Percentiles rank a stretch among this genome's conserved stretches.
phyloP scores from a whole-genome alignment of 805 yeast species.

The Pichia nanzhaoensis region DNA sequence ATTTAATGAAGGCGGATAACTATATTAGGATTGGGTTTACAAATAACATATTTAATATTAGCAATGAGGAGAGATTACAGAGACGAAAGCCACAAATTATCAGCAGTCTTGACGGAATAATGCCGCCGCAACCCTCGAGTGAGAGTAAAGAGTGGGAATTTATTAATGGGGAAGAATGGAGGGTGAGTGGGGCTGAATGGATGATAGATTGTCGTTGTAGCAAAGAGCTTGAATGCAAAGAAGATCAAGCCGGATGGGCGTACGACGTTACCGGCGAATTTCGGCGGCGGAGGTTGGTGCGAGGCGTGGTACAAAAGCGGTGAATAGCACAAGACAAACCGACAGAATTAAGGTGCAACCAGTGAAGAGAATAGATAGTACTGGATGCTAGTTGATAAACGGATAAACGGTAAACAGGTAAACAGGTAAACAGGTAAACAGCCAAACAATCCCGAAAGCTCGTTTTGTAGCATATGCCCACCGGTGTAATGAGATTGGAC shows the following conservation, averaged over 20 bases:
- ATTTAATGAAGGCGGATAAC: slow-evolving; percentile 43
- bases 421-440: too few relatives aligned
- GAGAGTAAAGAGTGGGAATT: slow-evolving; percentile 53
- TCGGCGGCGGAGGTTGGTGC: neutral
- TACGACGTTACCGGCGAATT: slow-evolving; percentile 28
- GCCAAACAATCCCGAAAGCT: too few relatives aligned
- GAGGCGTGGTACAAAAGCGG: too few relatives aligned
- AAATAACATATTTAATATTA: slow-evolving; percentile 40
- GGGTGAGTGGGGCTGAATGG: slow-evolving; percentile 22
- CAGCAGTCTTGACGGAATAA: slow-evolving; percentile 43
- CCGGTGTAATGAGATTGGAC: too few relatives aligned
- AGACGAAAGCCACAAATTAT: slow-evolving; percentile 64
- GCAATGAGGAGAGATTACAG: slow-evolving; percentile 18
- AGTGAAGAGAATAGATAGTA: too few relatives aligned
- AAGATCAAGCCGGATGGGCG: slow-evolving; percentile 35
- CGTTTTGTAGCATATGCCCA: too few relatives aligned
- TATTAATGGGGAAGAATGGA: slow-evolving; percentile 56
- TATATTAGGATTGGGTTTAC: slow-evolving; percentile 63
- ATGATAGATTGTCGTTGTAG: slow-evolving; percentile 29
- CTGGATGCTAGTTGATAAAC: too few relatives aligned
- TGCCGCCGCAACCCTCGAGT: slow-evolving; percentile 41
- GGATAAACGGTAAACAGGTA: too few relatives aligned
- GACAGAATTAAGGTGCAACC: too few relatives aligned
- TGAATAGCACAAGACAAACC: too few relatives aligned
- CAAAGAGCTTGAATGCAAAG: slow-evolving; percentile 23